Base-by-base conservation (phyloP, 257 asterid genomes). In the Gentiana dahurica region DNA sequence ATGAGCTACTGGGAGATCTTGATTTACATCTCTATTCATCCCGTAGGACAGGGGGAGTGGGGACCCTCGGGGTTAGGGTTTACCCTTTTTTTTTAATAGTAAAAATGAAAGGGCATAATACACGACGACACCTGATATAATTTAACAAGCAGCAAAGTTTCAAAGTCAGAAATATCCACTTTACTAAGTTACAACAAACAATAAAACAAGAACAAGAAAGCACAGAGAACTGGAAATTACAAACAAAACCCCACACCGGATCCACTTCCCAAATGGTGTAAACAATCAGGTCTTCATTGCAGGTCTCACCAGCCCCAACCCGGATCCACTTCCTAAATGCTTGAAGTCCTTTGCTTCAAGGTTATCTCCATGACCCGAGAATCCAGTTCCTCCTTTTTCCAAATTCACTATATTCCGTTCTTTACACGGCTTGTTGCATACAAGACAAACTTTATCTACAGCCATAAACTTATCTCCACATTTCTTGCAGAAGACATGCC, bases 301-400 rank as follows among this genome's bases (percentile, higher is more conserved):
- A 34, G 98, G 97, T 63, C 96, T 79, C 11, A 87, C 97, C 38
- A 90, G 86, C 57, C 97, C 96, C 53, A 90, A 79, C 11, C 97
- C 98, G 1, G 91, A 78, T 49, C 98, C 98, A 47, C 97, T 92
- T 46, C 98, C 98, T 41, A 92, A 59, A 72, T 92, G 97, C 70
- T 92, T 92, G 68, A 83, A 92, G 44, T 92, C 97, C 43, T 48
- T 80, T 3, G 98, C 98, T 68, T 88, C 94, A n/a, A 92, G 93
- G 65, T 88, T 73, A 75, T 88, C 95, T n/a, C 76, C 98, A 64
- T 92, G 98, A 33, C 83, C 90, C 1, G 98, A 78, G 68, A 87
- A 92, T 33, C 98, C 98, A 11, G 98, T 92, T 66, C 98, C 98
- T 55, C 98, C 98, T 73, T 92, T 88, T 0, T 73, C 81, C 71